Evolutionary conservation across 345 rosid species (phyloP), one percentile per base, ranked within the genome.

Genomic region (Eucalyptus marginata): DNA sequence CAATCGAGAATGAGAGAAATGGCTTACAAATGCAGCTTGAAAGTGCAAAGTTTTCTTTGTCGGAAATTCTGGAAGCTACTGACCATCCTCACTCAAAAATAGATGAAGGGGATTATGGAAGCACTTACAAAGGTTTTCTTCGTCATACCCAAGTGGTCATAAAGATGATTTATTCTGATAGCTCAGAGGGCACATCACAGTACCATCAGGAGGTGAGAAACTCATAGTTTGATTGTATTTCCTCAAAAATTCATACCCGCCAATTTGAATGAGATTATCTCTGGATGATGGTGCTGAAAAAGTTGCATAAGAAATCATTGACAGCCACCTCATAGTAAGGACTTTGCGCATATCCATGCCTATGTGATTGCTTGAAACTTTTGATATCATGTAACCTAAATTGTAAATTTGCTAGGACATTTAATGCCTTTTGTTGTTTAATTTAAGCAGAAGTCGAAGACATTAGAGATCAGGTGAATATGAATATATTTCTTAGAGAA

Each of bases 11-110:
- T 0, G 83, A 76, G 83, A 76, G 12, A 76, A 1, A 76, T 22
- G 83, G 1, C 47, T 22, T 40, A 0, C 47, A 20, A 76, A 6
- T 40, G 83, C 83, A 0, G 47, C 1, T 76, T 29, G 93, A 91
- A 66, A 86, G 49, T 43, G 17, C 85, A 16, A 91, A 87, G 88
- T 92, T 92, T 86, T 88, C 93, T 51, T 86, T 89, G 2, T 58
- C 90, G 0, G 95, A 93, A 59, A 93, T 94, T 84, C 91, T 71
- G n/a, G 90, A 91, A 50, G 95, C 95, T 87, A 93, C 92, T 6
- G 31, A 29, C 89, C 13, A 93, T 31, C 92, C 90, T 33, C 52
- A 71, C 56, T 86, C 86, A 62, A 90, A 88, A 87, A 89, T 92
- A 76, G 91, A 90, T 29, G 91, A 90, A 88, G 92, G 92, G n/a